Base-by-base conservation (phyloP, 768 basidiomycete genomes). In the Lactifluus volemus region DNA sequence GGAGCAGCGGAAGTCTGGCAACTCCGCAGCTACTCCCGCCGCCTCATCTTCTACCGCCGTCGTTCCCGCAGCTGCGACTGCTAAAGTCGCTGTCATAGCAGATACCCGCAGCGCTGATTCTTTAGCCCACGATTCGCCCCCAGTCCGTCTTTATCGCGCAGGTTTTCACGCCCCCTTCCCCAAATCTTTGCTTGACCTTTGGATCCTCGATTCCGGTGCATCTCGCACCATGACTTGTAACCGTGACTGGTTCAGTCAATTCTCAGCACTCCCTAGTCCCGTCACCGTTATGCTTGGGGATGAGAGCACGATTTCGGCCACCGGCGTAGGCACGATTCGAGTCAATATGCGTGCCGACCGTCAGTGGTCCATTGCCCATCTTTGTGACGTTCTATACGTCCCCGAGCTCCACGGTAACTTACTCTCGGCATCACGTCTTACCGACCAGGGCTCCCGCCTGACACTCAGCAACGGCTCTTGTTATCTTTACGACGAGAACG, bases 401-500 rank as follows among this genome's bases (percentile, higher is more conserved):
- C 68, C 69, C 0, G 55, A 67, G 3, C 64, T 69, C 21, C 45
- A 66, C 7, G 60, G 64, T 8, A 69, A 70, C 51, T 63, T 69
- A 1, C 39, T 69, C 15, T 69, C 66, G 14, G 66, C 69, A 36
- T 56, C 67, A 7, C 50, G 49, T 0, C 58, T 69, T 29, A 50
- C 60, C 3, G 14, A 29, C 2, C 47, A 48, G 17, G 39, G 61
- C 21, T 57, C 53, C 38, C 21, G 49, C 11, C 30, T 66, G 52
- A 14, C n/a, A 1, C 65, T 67, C 47, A 17, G 21, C 14, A 19
- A 53, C 7, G 17, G 30, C 15, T 36, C 41, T 8, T 65, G 67
- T 36, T 6, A 51, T 14, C 52, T 67, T 15, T 25, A 49, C 42
- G 21, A 45, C 39, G 17, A 49, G 2, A 1, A 2, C 5, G 63